Base-by-base conservation (phyloP, 2,329 filamentous ascomycete genomes). In the Colletotrichum sp. region DNA sequence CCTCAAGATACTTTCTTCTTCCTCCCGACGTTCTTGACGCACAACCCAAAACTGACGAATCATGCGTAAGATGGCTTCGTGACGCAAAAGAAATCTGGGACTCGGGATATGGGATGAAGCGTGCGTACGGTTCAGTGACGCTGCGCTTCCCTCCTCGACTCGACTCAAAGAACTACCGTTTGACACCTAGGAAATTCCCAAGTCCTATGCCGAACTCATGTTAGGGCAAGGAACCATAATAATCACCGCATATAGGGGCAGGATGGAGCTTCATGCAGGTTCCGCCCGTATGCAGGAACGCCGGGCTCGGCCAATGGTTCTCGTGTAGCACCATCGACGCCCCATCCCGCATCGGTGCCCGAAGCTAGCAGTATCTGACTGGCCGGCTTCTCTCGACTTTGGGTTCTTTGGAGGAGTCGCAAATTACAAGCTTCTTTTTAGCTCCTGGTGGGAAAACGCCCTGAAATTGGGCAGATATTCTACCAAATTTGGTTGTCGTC, bases 271-370 rank as follows among this genome's bases (percentile, higher is more conserved):
- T 73, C 56, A 69, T 69, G 73, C 63, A 58, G 58, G 63, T 73
- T 75, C 69, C 69, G 69, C 73, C 58, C 9, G 26, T 63, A 73
- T 73, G 69, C 73, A 75, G 73, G 73, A 73, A 73, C 73, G 34
- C 32, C 26, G 30, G 63, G 58, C 69, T 64, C 38, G 48, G 63
- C 69, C 73, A 75, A 73, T 68, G 34, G 21, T 43, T 59, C 43
- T 34, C 32, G 66, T 56, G 16, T 16, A 70, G 30, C 24, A 56
- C 34, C 56, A 32, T 30, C 30, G n/a, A n/a, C 69, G 62, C 62
- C 62, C 69, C 73, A 38, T 61, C 34, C 26, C 52, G 16, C 30
- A 21, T 59, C 24, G 55, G 16, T 59, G 66, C 30, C 26, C 55
- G 18, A 24, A 61, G 58, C 34, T 52, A 43, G 24, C 55, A 21